Conservation (phyloP, 2,329 filamentous ascomycete genomes). For the Aspergillus sp. region DNA sequence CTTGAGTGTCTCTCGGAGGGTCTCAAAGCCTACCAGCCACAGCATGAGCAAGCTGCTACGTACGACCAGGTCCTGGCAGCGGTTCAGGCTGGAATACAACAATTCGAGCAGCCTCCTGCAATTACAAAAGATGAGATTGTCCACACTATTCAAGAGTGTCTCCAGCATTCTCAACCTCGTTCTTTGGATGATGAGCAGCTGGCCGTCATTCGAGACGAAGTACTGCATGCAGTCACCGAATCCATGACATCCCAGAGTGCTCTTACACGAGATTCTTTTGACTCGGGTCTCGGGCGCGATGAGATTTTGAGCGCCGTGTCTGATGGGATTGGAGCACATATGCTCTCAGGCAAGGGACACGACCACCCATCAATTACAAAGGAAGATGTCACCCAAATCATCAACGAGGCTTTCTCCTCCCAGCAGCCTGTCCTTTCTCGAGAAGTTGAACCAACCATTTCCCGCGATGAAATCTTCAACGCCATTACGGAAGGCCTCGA, state of each 20-base stretch:
- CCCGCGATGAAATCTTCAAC: conserved; percentile 56
- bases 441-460: conserved; percentile 44
- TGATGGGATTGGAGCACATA: conserved; percentile 54
- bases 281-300: conserved; percentile 50
- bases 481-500: conserved; percentile 62
- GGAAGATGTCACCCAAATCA: conserved; percentile 30
- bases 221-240: conserved; percentile 33
- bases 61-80: conserved; percentile 83
- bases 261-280: conserved; percentile 30
- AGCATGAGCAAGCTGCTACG: conserved; percentile 60
- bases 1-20: conserved; percentile 84
- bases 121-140: conserved; percentile 64
- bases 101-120: conserved; percentile 70
- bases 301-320: conserved; percentile 61
- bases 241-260: conserved; percentile 32
- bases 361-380: conserved; percentile 34
- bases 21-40: conserved; percentile 67
- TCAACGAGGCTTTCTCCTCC: conserved; percentile 34
- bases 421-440: conserved; percentile 31
- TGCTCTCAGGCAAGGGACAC: conserved; percentile 56
- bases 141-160: conserved; percentile 77
- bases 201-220: conserved; percentile 31
- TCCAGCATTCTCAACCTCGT: conserved; percentile 62
- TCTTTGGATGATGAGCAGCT: conserved; percentile 29
- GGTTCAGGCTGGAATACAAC: conserved; percentile 80